Evolutionary conservation across 139 green algal genomes (phyloP), one percentile per base, ranked within the genome.

Genomic region (Dunaliella primolecta): DNA sequence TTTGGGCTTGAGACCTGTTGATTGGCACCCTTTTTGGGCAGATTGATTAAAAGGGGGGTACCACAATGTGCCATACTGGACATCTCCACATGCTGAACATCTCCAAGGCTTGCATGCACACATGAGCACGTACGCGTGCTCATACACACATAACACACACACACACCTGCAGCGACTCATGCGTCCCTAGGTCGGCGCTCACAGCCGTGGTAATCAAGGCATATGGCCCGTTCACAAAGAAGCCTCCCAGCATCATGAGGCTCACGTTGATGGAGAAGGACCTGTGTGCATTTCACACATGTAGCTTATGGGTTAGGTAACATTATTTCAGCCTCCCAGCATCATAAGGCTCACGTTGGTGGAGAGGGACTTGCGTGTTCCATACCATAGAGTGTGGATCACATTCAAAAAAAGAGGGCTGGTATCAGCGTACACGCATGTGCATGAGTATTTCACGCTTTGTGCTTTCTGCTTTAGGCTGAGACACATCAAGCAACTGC

Each of bases 171-270:
- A 98, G 84, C 35, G 90, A 96, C 82, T 96, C 91, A 83, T 98
- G 95, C 29, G 92, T 96, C n/a, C 96, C 96, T 21, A 99, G 90
- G 88, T 98, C 96, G 0, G 96, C 96, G n/a, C 89, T 95, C 11
- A 99, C 96, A 0, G 96, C 96, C 0, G 96, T 98, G 29, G 96
- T 99, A 89, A 99, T 99, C 77, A 99, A 93, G 24, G 96, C 96
- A 83, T 99, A 99, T 36, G 96, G 96, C 0, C 96, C 96, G 86
- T 99, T 99, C 11, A 99, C 96, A 36, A 96, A 96, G 80, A 98
- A 94, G n/a, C 96, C 96, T 11, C 89, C 90, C 3, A 92, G 3
- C 89, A 95, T 94, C 92, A 99, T 98, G 1, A 99, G 91, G 3
- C 34, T 79, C 29, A 98, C 90, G 88, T 99, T 98, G 35, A 92